These are phyloP conservation scores for Spathaspora girioi DNA, from an alignment of 805 yeast species.

Conservation along the genomic window DNA sequence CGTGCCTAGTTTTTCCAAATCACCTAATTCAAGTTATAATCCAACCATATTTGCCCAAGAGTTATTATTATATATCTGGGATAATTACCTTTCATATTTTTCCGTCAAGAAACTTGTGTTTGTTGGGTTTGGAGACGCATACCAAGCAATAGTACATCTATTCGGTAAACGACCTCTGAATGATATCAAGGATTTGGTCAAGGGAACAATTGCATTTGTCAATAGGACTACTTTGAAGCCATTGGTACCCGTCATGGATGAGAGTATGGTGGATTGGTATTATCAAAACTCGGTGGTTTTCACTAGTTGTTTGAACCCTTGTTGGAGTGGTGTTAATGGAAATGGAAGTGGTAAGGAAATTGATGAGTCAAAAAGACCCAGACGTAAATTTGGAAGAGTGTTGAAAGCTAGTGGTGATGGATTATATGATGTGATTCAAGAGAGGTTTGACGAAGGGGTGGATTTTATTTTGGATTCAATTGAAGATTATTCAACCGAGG, in stretches of 20 bases:
- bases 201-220: conserved; percentile 67
- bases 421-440: conserved; percentile 70
- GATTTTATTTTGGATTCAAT: conserved; percentile 80
- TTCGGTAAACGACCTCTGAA: conserved; percentile 70
- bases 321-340: conserved; percentile 51
- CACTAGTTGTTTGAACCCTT: conserved; percentile 67
- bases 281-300: conserved; percentile 81
- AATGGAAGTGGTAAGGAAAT: conserved; percentile 10
- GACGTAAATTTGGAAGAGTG: conserved; percentile 90
- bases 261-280: conserved; percentile 87
- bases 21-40: conserved; percentile 41
- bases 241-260: conserved; percentile 84
- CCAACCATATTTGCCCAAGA: conserved; percentile 73
- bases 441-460: conserved; percentile 78
- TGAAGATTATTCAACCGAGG: conserved; percentile 40
- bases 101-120: conserved; percentile 64
- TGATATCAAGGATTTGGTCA: conserved; percentile 56
- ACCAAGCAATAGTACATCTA: conserved; percentile 80
- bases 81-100: conserved; percentile 78
- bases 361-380: conserved; percentile 58
- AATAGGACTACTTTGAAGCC: conserved; percentile 71
- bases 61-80: conserved; percentile 79
- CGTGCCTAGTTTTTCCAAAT: conserved; percentile 26
- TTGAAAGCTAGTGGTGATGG: conserved; percentile 71
- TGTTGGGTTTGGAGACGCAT: conserved; percentile 87